phyloP scores from a whole-genome alignment of 1,139 yeast genomes.

The Debaryomyces udenii region DNA sequence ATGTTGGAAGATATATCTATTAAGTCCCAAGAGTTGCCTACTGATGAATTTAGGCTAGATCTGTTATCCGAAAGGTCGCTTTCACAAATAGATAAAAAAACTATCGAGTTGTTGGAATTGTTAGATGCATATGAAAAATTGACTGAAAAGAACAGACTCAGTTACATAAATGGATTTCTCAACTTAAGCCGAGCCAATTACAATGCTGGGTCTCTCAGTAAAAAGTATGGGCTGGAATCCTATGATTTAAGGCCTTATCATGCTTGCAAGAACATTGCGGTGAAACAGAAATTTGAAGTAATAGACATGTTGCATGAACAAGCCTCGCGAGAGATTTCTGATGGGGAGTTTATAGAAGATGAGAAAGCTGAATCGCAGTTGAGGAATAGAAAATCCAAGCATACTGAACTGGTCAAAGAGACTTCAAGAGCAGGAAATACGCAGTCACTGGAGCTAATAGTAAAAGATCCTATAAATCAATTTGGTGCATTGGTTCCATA shows the following conservation, averaged over 20 bases:
- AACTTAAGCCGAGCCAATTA: constrained; percentile 47
- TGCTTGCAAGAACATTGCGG: constrained; percentile 27
- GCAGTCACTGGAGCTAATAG: not conserved
- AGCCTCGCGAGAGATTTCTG: not conserved
- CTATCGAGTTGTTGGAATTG: constrained; percentile 27
- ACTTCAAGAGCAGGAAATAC: constrained; percentile 1
- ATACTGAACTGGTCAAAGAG: constrained; percentile 3
- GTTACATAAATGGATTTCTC: constrained; percentile 35
- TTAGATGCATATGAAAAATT: constrained; percentile 34
- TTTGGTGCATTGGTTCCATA: constrained; percentile 55
- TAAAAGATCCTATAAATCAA: constrained; percentile 48
- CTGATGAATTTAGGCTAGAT: constrained; percentile 11
- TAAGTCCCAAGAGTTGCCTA: constrained; percentile 2
- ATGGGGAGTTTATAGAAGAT: not conserved
- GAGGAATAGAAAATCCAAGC: constrained; percentile 5
- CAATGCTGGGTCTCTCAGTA: constrained; percentile 18
- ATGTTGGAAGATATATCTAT: constrained; percentile 20
- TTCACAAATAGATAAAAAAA: constrained; percentile 21
- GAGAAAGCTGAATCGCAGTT: constrained; percentile 2
- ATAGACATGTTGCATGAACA: constrained; percentile 15
- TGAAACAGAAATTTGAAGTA: constrained; percentile 15
- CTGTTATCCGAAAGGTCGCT: constrained; percentile 8
- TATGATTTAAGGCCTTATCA: constrained; percentile 34
- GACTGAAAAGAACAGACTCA: constrained; percentile 22
- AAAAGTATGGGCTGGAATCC: constrained; percentile 27